phyloP scores from a whole-genome alignment of 495 filamentous ascomycete genomes.

The Barbatosphaeria neglecta region DNA sequence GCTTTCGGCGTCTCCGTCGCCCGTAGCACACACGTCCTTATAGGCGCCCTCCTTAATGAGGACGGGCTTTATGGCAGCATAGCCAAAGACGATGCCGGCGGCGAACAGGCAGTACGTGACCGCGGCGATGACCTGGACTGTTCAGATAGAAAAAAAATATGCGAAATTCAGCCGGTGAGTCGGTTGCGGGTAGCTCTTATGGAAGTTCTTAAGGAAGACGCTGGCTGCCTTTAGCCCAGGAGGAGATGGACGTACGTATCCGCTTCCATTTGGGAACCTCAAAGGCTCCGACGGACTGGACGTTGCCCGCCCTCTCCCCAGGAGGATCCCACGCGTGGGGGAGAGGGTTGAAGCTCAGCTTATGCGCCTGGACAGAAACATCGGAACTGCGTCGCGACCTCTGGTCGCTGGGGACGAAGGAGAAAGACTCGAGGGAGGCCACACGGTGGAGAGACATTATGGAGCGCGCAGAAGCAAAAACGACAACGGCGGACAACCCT shows the following conservation, averaged over 20 bases:
- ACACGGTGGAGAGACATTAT: constrained; percentile 41
- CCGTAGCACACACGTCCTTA: constrained; percentile 39
- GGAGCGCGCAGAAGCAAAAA: not conserved
- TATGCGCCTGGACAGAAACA: constrained; percentile 27
- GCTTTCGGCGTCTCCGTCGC: constrained; percentile 38
- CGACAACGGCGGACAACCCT: not conserved
- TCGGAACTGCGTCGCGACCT: constrained; percentile 29
- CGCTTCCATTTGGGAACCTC: constrained; percentile 55
- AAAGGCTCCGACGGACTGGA: constrained; percentile 52
- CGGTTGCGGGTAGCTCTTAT: constrained; percentile 5
- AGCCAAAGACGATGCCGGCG: constrained; percentile 72
- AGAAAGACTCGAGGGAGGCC: constrained; percentile 38
- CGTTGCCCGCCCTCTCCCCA: constrained; percentile 11
- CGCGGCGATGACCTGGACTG: constrained; percentile 51
- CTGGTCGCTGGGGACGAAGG: constrained; percentile 24
- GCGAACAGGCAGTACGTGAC: constrained; percentile 75
- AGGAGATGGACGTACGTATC: constrained; percentile 39
- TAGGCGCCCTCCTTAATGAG: constrained; percentile 69
- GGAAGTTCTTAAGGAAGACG: not conserved
- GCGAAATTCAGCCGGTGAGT: constrained; percentile 1
- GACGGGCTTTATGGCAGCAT: constrained; percentile 74
- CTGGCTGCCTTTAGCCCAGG: too few relatives aligned
- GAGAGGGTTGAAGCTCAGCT: constrained; percentile 43
- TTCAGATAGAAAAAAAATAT: not conserved
- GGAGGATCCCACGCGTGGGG: constrained; percentile 37